These are phyloP conservation scores for Clavispora santaluciae DNA, from an alignment of 805 yeast species.

Conservation along the genomic window DNA sequence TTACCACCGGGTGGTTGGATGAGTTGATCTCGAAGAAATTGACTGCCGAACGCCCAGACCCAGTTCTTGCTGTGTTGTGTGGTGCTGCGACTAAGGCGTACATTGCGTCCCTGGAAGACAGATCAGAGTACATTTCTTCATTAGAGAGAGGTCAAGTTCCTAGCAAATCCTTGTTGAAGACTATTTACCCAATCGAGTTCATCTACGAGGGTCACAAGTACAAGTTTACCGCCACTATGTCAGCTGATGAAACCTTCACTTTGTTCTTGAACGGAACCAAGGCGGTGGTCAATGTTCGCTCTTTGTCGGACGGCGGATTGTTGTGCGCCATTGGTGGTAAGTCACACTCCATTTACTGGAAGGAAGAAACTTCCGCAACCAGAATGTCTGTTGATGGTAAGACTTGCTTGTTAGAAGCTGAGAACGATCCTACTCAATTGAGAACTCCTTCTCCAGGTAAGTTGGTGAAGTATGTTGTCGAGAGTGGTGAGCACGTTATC, in stretches of 20 bases:
- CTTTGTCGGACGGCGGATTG: slow-evolving; percentile 93
- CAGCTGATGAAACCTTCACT: slow-evolving; percentile 80
- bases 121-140: slow-evolving; percentile 64
- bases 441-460: slow-evolving; percentile 99
- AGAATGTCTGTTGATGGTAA: slow-evolving; percentile 92
- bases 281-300: slow-evolving; percentile 78
- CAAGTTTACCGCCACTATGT: slow-evolving; percentile 92
- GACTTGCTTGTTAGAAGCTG: slow-evolving; percentile 90
- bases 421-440: slow-evolving; percentile 97
- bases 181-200: slow-evolving; percentile 89
- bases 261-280: slow-evolving; percentile 91
- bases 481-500: slow-evolving; percentile 86
- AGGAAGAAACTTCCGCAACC: slow-evolving; percentile 94
- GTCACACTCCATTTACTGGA: slow-evolving; percentile 95
- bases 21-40: slow-evolving; percentile 89
- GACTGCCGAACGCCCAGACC: slow-evolving; percentile 96
- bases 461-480: slow-evolving; percentile 87
- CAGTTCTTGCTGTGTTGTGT: slow-evolving; percentile 83
- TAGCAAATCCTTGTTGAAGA: slow-evolving; percentile 70
- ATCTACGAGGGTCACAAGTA: slow-evolving; percentile 91
- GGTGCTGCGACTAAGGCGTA: slow-evolving; percentile 98
- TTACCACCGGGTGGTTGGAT: slow-evolving; percentile 99
- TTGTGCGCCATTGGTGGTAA: slow-evolving; percentile 84
- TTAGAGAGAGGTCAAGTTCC: slow-evolving; percentile 96
- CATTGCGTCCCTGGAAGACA: slow-evolving; percentile 65